These are phyloP conservation scores for Candida qinlingensis DNA, from an alignment of 805 yeast species.

Conservation along the genomic window DNA sequence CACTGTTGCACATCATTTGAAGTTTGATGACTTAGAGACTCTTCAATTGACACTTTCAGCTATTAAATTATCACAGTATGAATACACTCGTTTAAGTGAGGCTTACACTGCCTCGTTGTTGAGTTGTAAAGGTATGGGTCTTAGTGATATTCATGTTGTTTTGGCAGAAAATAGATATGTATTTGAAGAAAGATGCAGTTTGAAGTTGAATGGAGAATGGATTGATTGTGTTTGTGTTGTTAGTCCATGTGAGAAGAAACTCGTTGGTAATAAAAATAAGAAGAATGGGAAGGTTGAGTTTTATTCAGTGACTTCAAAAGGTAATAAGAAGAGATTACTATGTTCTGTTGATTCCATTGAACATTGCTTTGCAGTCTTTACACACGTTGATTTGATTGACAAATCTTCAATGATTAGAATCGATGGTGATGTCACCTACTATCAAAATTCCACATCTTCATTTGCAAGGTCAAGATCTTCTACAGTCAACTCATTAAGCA, in stretches of 20 bases:
- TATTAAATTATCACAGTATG: constrained; percentile 49
- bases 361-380: constrained; percentile 51
- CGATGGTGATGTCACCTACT: constrained; percentile 47
- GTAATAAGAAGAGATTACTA: constrained; percentile 45
- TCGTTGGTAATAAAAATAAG: background rate
- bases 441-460: constrained; percentile 11
- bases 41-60: constrained; percentile 40
- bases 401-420: constrained; percentile 50
- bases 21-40: constrained; percentile 9
- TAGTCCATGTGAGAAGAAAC: constrained; percentile 34
- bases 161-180: constrained; percentile 43
- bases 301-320: constrained; percentile 40
- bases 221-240: constrained; percentile 46
- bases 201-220: constrained; percentile 57
- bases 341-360: constrained; percentile 41
- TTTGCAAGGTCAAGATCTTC: constrained; percentile 7
- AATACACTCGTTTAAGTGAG: constrained; percentile 51
- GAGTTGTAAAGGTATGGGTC: constrained; percentile 49
- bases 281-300: constrained; percentile 49
- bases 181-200: constrained; percentile 56
- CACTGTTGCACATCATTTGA: constrained; percentile 18
- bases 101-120: constrained; percentile 61
- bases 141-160: constrained; percentile 55
- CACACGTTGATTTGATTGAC: constrained; percentile 52
- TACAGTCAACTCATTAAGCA: background rate